Conservation (phyloP, 2,329 filamentous ascomycete species). For the Thermoascus crustaceus region DNA sequence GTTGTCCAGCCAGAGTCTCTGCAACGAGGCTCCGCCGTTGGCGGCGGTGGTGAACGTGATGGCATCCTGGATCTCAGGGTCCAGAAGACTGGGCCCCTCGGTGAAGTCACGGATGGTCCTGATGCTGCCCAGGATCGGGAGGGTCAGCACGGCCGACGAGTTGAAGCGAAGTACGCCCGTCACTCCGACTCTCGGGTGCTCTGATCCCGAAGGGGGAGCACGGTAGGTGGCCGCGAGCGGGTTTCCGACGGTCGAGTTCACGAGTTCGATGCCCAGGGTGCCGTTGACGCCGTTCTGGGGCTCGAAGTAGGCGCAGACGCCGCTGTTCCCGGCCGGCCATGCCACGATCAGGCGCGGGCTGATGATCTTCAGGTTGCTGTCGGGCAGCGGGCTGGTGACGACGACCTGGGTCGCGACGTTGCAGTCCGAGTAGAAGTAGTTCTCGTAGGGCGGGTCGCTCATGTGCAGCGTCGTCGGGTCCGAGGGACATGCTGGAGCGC, state of each 20-base stretch:
- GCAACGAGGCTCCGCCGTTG: slow-evolving; percentile 41
- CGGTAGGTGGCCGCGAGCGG: slow-evolving; percentile 42
- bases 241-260: slow-evolving; percentile 42
- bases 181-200: slow-evolving; percentile 45
- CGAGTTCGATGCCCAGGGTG: slow-evolving; percentile 44
- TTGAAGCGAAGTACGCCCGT: slow-evolving; percentile 50
- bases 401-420: slow-evolving; percentile 52
- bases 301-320: slow-evolving; percentile 49
- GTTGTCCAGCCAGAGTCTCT: slow-evolving; percentile 55
- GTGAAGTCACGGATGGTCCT: slow-evolving; percentile 56
- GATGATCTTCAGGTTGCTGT: slow-evolving; percentile 48
- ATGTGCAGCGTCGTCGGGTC: slow-evolving; percentile 37
- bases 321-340: slow-evolving; percentile 60
- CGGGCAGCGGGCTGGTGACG: slow-evolving; percentile 48
- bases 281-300: slow-evolving; percentile 48
- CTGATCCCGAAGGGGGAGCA: slow-evolving; percentile 11
- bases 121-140: slow-evolving; percentile 55
- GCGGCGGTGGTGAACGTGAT: slow-evolving; percentile 35
- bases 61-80: slow-evolving; percentile 47
- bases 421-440: slow-evolving; percentile 60
- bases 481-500: slow-evolving; percentile 16
- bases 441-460: slow-evolving; percentile 52
- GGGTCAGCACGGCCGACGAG: slow-evolving; percentile 45
- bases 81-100: slow-evolving; percentile 49
- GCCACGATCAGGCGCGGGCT: slow-evolving; percentile 53